Base-by-base conservation (phyloP, 1,284 basidiomycete species). In the Pterulicium gracile region DNA sequence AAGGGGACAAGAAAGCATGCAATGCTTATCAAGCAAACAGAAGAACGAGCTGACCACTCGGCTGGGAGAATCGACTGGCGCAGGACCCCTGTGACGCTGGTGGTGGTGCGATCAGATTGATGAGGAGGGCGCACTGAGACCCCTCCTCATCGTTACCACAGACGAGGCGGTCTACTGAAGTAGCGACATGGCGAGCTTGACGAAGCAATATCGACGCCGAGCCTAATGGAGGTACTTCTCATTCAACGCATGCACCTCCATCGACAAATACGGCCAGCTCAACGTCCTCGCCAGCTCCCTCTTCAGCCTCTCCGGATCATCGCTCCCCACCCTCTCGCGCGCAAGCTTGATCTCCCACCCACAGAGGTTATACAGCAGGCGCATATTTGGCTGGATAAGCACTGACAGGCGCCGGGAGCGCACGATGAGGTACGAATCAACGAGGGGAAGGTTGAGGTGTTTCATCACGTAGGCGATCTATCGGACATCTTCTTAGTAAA, bases 401-500 rank as follows among this genome's bases (percentile, higher is more conserved):
- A 93, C 83, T 13, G 83, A 88, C 43, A 92, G 70, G 32, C 88
- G 69, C 32, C 89, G 74, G 49, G 86, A 88, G 47, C 91, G 81
- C 34, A 92, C 88, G 51, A 93, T 79, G 53, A 98, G 73, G 66
- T 97, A 98, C 19, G 92, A 89, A 57, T 94, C 90, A 52, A 94
- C 89, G 46, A 98, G 79, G 36, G 86, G 82, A 45, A 96, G 69
- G 36, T 75, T 70, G n/a, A 93, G 77, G 59, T 94, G 81, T 59
- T 93, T 88, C 93, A 97, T 97, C 56, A 96, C 86, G 64, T 97
- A 97, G 5, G 94, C 95, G 58, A 98, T 94, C 77, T 78, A 27
- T 2, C n/a, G n/a, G n/a, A 43, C n/a, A 17, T 3, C 18, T 3
- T 24, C 20, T 41, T 7, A 20, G 14, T 18, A 21, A 3, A 34